Conservation (phyloP, 2,329 filamentous ascomycete species). For the Juglanconis oblonga region DNA sequence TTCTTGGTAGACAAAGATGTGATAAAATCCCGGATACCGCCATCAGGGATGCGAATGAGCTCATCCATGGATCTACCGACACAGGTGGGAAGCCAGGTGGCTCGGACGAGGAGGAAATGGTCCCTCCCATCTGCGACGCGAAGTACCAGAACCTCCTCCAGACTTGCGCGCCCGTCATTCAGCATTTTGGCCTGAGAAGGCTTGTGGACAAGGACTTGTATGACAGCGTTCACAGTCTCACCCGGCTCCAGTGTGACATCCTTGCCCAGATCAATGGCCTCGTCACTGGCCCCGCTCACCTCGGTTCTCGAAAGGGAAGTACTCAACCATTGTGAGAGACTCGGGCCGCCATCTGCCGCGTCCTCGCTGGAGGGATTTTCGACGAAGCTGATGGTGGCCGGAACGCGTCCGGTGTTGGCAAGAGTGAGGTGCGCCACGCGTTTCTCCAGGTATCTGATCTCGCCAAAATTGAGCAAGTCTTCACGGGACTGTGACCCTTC, state of each 20-base stretch:
- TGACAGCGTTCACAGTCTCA: constrained; percentile 69
- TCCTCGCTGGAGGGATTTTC: constrained; percentile 60
- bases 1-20: constrained; percentile 28
- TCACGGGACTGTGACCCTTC: constrained; percentile 55
- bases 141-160: constrained; percentile 88
- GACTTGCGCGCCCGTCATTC: constrained; percentile 61
- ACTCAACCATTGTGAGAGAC: constrained; percentile 65
- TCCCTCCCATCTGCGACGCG: constrained; percentile 81
- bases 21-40: constrained; percentile 64
- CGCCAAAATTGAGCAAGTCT: constrained; percentile 69
- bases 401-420: constrained; percentile 84
- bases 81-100: constrained; percentile 74
- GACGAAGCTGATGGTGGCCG: constrained; percentile 77
- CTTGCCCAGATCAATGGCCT: constrained; percentile 30
- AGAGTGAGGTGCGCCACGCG: constrained; percentile 72
- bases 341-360: constrained; percentile 26
- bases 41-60: constrained; percentile 78
- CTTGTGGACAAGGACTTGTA: constrained; percentile 66
- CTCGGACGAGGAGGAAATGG: constrained; percentile 83
- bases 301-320: constrained; percentile 60
- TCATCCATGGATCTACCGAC: constrained; percentile 87
- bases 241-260: constrained; percentile 76
- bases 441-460: constrained; percentile 65
- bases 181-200: constrained; percentile 64
- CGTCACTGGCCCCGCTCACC: constrained; percentile 27